These are phyloP conservation scores for Verticillium dahliae DNA, from an alignment of 2,329 filamentous ascomycete species.

Conservation along the genomic window DNA sequence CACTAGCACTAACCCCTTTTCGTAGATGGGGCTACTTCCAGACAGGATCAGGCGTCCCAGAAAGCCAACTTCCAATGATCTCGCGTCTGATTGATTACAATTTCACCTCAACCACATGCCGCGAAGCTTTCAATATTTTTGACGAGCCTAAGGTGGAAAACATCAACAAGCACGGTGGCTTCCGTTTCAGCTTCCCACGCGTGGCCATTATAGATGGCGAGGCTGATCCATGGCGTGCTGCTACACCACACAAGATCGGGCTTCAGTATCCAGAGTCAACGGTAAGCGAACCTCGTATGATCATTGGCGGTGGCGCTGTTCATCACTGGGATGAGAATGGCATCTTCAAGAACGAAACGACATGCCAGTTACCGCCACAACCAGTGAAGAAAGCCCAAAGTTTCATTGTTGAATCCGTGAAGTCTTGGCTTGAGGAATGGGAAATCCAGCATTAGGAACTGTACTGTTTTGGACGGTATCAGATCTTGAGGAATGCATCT, in stretches of 20 bases:
- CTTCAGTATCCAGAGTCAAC: conserved; percentile 52
- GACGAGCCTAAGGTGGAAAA: conserved; percentile 52
- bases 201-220: conserved; percentile 74
- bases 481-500: no score
- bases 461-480: no score
- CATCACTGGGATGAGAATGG: conserved; percentile 79
- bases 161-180: conserved; percentile 74
- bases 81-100: conserved; percentile 63
- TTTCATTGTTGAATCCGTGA: conserved; percentile 54
- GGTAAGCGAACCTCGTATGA: conserved; percentile 59
- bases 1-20: neutral
- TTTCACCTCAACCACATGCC: conserved; percentile 57
- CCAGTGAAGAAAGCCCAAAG: conserved; percentile 53
- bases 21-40: conserved; percentile 70
- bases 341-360: conserved; percentile 57
- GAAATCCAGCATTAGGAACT: conserved; percentile 9
- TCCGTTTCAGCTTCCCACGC: conserved; percentile 64
- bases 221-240: conserved; percentile 73
- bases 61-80: conserved; percentile 58
- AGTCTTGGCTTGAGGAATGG: conserved; percentile 62
- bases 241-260: conserved; percentile 62
- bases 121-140: conserved; percentile 63
- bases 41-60: conserved; percentile 64
- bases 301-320: conserved; percentile 62
- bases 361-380: conserved; percentile 46